Conservation (phyloP, 2,329 filamentous ascomycete species). For the Fusarium sp. region DNA sequence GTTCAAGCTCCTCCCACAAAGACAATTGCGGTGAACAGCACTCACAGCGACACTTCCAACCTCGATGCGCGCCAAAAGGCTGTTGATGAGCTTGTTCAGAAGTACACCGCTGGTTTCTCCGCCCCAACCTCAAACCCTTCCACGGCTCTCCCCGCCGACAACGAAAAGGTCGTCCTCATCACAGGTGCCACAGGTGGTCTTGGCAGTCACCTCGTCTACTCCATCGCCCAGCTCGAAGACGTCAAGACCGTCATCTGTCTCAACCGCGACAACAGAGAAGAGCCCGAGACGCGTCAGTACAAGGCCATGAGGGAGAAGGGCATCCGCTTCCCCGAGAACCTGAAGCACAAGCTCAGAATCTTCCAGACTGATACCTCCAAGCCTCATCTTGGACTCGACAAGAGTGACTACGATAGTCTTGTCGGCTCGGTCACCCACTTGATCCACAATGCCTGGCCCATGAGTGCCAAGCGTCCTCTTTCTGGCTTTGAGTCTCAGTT, state of each 20-base stretch:
- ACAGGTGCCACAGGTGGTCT: constrained; percentile 18
- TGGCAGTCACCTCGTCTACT: constrained; percentile 26
- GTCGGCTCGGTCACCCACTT: constrained; percentile 8
- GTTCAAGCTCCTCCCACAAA: not conserved
- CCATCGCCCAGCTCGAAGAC: constrained; percentile 19
- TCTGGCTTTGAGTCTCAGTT: constrained; percentile 33
- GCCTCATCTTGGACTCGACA: not conserved
- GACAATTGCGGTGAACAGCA: not conserved
- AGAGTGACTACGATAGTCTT: not conserved
- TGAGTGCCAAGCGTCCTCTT: constrained; percentile 34
- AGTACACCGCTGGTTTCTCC: constrained; percentile 1
- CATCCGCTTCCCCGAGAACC: constrained; percentile 10
- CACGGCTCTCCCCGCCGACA: not conserved
- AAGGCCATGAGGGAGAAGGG: constrained; percentile 30
- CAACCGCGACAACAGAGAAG: constrained; percentile 19
- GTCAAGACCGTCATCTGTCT: constrained; percentile 12
- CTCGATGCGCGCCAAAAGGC: constrained; percentile 1
- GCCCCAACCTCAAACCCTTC: not conserved
- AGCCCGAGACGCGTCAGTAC: not conserved
- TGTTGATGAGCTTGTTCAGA: constrained; percentile 12
- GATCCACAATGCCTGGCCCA: constrained; percentile 37
- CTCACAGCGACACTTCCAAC: not conserved
- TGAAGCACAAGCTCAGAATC: constrained; percentile 16
- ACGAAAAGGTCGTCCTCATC: constrained; percentile 10
- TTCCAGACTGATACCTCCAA: constrained; percentile 21